These are phyloP conservation scores for Pythium rishiriense DNA, from an alignment of 352 stramenopile genomes.

Conservation along the genomic window DNA sequence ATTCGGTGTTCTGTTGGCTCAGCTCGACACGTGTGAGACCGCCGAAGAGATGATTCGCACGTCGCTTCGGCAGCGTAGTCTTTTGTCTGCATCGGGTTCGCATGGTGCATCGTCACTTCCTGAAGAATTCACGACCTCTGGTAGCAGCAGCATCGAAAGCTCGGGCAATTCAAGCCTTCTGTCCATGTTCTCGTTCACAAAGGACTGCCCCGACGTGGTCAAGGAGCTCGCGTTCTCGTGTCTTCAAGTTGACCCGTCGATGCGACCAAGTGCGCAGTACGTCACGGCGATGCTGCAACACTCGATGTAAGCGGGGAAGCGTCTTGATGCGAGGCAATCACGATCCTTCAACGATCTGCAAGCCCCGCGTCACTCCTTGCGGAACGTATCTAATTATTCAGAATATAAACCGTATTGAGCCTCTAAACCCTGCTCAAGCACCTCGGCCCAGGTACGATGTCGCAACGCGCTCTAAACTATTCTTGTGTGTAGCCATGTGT, in stretches of 20 bases:
- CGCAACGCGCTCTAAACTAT: too few relatives aligned
- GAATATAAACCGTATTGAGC: constrained; percentile 4
- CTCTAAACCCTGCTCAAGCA: too few relatives aligned
- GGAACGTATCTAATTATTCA: neutral
- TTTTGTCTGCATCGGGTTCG: constrained; percentile 28
- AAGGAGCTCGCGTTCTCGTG: constrained; percentile 61
- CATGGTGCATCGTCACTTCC: constrained; percentile 29
- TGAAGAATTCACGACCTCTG: constrained; percentile 9
- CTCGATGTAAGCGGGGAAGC: constrained; percentile 11
- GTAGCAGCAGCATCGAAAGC: constrained; percentile 14
- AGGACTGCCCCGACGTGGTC: constrained; percentile 57
- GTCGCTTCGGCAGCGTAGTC: constrained; percentile 52
- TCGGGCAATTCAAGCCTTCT: constrained; percentile 42
- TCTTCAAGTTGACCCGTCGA: constrained; percentile 67
- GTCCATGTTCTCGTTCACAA: constrained; percentile 70
- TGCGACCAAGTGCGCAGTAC: constrained; percentile 72
- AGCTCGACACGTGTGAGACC: constrained; percentile 36
- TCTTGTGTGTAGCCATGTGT: constrained; percentile 2
- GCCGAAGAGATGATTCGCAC: constrained; percentile 68
- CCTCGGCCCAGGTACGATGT: too few relatives aligned
- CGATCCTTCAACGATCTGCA: neutral
- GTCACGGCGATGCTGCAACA: constrained; percentile 73
- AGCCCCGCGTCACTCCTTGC: neutral
- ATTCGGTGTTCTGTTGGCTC: constrained; percentile 34
- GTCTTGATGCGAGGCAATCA: neutral